Percentiles rank a stretch among this genome's conserved stretches.
Conservation (phyloP, 116 monocot species). For the Posidonia oceanica region DNA sequence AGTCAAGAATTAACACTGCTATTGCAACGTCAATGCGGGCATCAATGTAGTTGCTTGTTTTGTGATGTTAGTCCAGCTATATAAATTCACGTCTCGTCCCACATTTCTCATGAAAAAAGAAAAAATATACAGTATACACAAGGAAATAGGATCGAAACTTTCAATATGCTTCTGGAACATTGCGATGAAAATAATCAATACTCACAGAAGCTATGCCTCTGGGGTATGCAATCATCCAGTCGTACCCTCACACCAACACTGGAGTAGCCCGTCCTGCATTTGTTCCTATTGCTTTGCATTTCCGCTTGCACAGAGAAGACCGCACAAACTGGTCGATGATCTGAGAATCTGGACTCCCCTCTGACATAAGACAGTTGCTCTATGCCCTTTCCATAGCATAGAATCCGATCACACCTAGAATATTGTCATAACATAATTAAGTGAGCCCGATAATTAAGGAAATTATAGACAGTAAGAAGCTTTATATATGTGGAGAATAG, state of each 20-base stretch:
- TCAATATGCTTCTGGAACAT: no score
- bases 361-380: slow-evolving; percentile 74
- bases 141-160: no score
- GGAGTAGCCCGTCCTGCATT: slow-evolving; percentile 29
- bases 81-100: no score
- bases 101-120: no score
- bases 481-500: background rate
- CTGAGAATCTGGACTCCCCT: slow-evolving; percentile 84
- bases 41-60: no score
- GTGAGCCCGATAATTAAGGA: background rate
- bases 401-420: slow-evolving; percentile 80
- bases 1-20: no score
- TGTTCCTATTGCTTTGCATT: slow-evolving; percentile 3
- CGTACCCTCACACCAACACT: slow-evolving; percentile 18
- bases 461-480: background rate
- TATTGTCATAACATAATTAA: background rate
- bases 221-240: slow-evolving; percentile 35
- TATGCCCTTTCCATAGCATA: slow-evolving; percentile 80
- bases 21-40: no score
- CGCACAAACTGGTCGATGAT: slow-evolving; percentile 77
- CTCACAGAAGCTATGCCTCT: slow-evolving; percentile 74
- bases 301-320: slow-evolving; percentile 57
- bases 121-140: no score
- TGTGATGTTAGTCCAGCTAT: no score
- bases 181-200: slow-evolving; percentile 6